phyloP scores from a whole-genome alignment of 257 asterid species.

The Solanum arcanum region DNA sequence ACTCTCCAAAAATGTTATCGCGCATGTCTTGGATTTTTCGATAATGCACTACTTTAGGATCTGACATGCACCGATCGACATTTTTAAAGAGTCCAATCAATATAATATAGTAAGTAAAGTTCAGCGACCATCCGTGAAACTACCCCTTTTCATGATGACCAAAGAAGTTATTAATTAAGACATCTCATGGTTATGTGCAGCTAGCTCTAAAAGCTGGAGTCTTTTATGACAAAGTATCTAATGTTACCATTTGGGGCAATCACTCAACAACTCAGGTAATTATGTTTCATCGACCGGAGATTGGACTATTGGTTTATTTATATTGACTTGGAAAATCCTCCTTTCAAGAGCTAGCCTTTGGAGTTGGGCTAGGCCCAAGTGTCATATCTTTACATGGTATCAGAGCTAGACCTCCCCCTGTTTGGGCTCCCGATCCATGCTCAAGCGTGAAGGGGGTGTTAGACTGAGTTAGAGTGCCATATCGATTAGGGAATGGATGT shows the following conservation, averaged over 20 bases:
- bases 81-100: not conserved
- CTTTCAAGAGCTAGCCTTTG: not conserved
- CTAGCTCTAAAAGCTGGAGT: slow-evolving; percentile 96
- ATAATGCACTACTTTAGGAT: not conserved
- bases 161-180: not conserved
- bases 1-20: not conserved
- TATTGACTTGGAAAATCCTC: not conserved
- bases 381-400: not conserved
- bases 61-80: not conserved
- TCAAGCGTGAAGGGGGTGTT: too few species aligned
- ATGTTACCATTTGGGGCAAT: slow-evolving; percentile 96
- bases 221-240: slow-evolving; percentile 85
- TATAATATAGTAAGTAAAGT: not conserved
- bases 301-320: not conserved
- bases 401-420: not conserved
- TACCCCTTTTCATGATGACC: not conserved
- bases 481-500: too few species aligned
- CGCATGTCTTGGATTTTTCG: fast-evolving
- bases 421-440: not conserved
- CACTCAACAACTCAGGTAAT: slow-evolving; percentile 97
- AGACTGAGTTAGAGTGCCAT: too few species aligned
- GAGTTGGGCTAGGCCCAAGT: not conserved
- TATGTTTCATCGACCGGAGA: not conserved
- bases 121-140: not conserved
- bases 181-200: slow-evolving; percentile 25